Base-by-base conservation (phyloP, 164 flowering plant genomes). In the Umbilicus rupestris region DNA sequence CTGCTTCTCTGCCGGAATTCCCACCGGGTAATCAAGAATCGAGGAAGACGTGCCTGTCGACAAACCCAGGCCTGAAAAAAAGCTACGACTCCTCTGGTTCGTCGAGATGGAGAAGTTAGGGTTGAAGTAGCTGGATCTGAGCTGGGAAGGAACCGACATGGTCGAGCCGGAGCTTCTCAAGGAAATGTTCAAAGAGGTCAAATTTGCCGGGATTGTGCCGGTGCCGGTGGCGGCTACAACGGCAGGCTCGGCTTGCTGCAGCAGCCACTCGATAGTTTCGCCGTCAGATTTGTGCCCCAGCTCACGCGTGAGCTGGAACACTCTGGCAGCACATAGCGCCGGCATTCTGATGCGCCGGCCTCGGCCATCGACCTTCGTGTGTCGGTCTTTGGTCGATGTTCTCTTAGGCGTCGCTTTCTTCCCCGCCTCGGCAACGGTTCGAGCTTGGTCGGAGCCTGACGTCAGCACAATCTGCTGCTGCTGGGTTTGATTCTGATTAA, bases 311-410 rank as follows among this genome's bases (percentile, higher is more conserved):
- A 85, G 83, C 71, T 85, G 90, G 62, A 85, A 85, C 33, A 85
- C 90, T 70, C 90, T 73, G 24, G 87, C 90, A 0, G 87, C 87
- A 59, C 90, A 85, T 0, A 83, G 78, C 1, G 90, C 87, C 0
- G 90, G 87, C 90, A 85, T 85, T 44, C 90, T 82, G 70, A 85
- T 85, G 14, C 90, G 79, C 24, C 90, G 72, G 20, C 90, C 87
- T 0, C 87, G 79, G 14, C 87, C 90, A 33, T 85, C 90, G 16
- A 85, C 90, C 31, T 85, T 85, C 9, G 90, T 85, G 81, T 85
- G 90, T 3, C 90, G 77, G 68, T 85, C 90, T 50, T 83, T 83
- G n/a, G 87, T 83, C 0, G 89, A 78, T 0, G 87, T 77, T 8
- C 87, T 42, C 66, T 83, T 85, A 0, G 90, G 90, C 0, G 84